Conservation (phyloP, 2,329 filamentous ascomycete genomes). For the Fusarium lateritium region DNA sequence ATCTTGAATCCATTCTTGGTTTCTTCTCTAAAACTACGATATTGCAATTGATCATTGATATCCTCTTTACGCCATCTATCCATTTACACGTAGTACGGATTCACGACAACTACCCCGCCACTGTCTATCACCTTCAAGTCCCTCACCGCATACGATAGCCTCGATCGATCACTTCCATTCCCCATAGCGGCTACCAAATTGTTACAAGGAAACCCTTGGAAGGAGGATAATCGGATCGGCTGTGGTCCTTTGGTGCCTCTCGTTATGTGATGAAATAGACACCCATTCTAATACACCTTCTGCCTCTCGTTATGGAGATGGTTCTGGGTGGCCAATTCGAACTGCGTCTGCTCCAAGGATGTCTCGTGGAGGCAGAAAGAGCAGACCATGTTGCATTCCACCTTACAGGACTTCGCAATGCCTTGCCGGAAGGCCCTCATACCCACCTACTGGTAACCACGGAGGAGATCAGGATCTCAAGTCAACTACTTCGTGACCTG, state of each 20-base stretch:
- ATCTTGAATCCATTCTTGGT: conserved; percentile 29
- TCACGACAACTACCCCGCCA: conserved; percentile 26
- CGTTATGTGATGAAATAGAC: conserved; percentile 43
- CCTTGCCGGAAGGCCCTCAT: conserved; percentile 61
- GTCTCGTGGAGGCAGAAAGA: conserved; percentile 68
- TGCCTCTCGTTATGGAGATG: conserved; percentile 50
- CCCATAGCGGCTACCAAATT: conserved; percentile 13
- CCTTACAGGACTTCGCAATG: conserved; percentile 65
- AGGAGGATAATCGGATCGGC: conserved; percentile 13
- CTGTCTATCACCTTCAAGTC: conserved; percentile 10
- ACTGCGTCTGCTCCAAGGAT: conserved; percentile 64
- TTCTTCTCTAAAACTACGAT: conserved; percentile 20
- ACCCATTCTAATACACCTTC: conserved; percentile 21
- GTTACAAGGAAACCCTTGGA: neutral
- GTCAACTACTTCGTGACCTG: conserved; percentile 66
- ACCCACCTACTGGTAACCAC: conserved; percentile 64
- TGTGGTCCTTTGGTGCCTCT: conserved; percentile 12
- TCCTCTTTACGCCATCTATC: conserved; percentile 22
- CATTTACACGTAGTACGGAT: conserved; percentile 8
- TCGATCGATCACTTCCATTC: conserved; percentile 33
- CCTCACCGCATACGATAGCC: conserved; percentile 38
- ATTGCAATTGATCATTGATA: conserved; percentile 19
- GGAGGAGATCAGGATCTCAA: conserved; percentile 62
- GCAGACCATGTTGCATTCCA: conserved; percentile 63
- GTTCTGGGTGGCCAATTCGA: conserved; percentile 50